Evolutionary conservation across 345 rosid genomes (phyloP).

Genomic region (Aethionema arabicum): DNA sequence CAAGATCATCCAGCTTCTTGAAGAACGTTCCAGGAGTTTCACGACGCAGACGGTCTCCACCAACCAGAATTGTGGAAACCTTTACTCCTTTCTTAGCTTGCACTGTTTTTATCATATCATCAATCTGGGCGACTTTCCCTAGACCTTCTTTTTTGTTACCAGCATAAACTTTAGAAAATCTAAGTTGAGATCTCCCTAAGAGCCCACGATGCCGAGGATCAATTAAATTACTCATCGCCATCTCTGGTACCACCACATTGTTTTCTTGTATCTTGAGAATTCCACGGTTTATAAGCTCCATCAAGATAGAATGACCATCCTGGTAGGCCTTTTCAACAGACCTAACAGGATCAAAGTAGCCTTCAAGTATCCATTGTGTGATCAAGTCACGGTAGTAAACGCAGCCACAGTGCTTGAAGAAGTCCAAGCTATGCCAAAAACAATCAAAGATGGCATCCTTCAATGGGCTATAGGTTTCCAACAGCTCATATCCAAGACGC

Average conservation of each 20-base stretch:
- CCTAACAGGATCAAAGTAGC: conserved; percentile 46
- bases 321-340: conserved; percentile 45
- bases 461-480: neutral
- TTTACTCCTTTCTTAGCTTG: conserved; percentile 24
- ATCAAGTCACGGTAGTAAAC: conserved; percentile 56
- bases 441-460: conserved; percentile 33
- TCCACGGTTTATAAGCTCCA: conserved; percentile 48
- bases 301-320: conserved; percentile 47
- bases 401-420: conserved; percentile 36
- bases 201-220: conserved; percentile 40
- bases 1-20: conserved; percentile 29
- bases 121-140: conserved; percentile 45
- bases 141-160: conserved; percentile 29
- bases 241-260: conserved; percentile 48
- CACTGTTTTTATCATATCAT: conserved; percentile 53
- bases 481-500: conserved; percentile 30
- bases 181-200: conserved; percentile 32
- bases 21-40: conserved; percentile 35
- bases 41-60: conserved; percentile 42
- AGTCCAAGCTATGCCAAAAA: conserved; percentile 51
- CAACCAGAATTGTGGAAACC: conserved; percentile 43
- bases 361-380: conserved; percentile 68
- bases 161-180: conserved; percentile 40
- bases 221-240: conserved; percentile 21
- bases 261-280: conserved; percentile 48